phyloP scores from a whole-genome alignment of 139 green algal species.

The Edaphochlamys debaryana region DNA sequence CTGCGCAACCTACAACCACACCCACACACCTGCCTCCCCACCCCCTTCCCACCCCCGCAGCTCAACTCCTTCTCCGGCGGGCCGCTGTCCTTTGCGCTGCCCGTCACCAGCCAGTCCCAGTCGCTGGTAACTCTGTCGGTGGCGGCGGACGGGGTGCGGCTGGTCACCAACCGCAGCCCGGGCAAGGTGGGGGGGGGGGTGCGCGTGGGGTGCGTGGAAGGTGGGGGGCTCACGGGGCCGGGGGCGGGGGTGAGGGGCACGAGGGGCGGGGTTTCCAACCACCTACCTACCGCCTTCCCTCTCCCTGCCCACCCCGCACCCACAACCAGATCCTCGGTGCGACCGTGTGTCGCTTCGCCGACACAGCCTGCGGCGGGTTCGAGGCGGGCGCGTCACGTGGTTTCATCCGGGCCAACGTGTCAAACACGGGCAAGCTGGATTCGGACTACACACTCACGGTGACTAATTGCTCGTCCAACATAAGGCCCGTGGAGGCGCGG shows the following conservation, averaged over 20 bases:
- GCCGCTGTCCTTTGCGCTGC: constrained; percentile 72
- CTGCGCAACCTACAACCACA: too few relatives aligned
- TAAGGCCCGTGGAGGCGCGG: constrained; percentile 64
- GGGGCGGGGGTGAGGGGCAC: too few relatives aligned
- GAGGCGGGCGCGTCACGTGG: constrained; percentile 67
- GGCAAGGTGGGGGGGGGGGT: constrained; percentile 58
- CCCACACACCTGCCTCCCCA: not conserved
- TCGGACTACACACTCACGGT: constrained; percentile 71
- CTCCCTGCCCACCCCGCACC: not conserved
- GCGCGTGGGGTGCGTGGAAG: too few relatives aligned
- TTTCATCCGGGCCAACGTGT: constrained; percentile 68
- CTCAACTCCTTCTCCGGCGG: constrained; percentile 48
- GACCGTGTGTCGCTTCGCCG: constrained; percentile 67
- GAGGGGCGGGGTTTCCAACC: too few relatives aligned
- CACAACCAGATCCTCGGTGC: constrained; percentile 28
- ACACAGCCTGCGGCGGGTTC: constrained; percentile 75
- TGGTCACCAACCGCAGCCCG: constrained; percentile 72
- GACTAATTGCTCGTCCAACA: constrained; percentile 58
- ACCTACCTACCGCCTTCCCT: not conserved
- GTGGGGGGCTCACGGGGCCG: not conserved
- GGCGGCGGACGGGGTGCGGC: constrained; percentile 68
- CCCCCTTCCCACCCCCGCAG: not conserved
- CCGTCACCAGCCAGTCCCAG: constrained; percentile 59
- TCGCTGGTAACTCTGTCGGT: constrained; percentile 76
- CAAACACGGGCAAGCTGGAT: constrained; percentile 69